Evolutionary conservation across 306 rosid genomes (phyloP), one percentile per base, ranked within the genome.

Genomic region (Lathyrus oleraceus): DNA sequence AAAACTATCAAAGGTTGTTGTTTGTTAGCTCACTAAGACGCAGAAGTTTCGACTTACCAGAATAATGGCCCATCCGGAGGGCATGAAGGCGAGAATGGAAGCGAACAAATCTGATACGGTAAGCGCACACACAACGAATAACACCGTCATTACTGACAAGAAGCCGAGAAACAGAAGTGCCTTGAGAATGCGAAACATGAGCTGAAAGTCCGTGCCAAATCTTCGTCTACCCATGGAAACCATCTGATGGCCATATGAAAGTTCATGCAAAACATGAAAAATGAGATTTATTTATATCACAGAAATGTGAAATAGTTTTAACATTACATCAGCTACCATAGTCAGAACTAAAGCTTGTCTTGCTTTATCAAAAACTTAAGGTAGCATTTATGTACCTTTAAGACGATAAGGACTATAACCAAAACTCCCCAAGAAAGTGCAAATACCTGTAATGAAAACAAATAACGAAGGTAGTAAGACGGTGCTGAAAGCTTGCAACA

Each of bases 61-160:
- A 75, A 94, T 73, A 74, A 94, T 57, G 65, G 95, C 96, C 98
- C 98, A 90, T 52, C 97, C 98, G 2, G 96, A 85, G 71, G 97
- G 97, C 87, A 89, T 67, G 83, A 94, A 91, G 81, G 96, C 99
- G 74, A 94, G 76, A 69, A 88, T 56, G 44, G 97, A 87, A 49
- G 96, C 97, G 79, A 91, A 88, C 71, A 94, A 72, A 84, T 94
- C 99, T 60, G 97, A 77, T 64, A 94, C 51, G 5, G 95, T 87
- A 71, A 94, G 96, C 25, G 92, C 97, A 44, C 87, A 85, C 23
- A 91, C 96, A 20, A 88, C 95, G 59, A 94, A 90, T 65, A 91
- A 69, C 47, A 91, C 91, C 2, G 96, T 83, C 99, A 94, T 87
- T 77, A 88, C 92, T n/a, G 97, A 84, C 83, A 85, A 76, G 87